Evolutionary conservation across 768 basidiomycete genomes (phyloP).

Genomic region (Suillus variegatus): DNA sequence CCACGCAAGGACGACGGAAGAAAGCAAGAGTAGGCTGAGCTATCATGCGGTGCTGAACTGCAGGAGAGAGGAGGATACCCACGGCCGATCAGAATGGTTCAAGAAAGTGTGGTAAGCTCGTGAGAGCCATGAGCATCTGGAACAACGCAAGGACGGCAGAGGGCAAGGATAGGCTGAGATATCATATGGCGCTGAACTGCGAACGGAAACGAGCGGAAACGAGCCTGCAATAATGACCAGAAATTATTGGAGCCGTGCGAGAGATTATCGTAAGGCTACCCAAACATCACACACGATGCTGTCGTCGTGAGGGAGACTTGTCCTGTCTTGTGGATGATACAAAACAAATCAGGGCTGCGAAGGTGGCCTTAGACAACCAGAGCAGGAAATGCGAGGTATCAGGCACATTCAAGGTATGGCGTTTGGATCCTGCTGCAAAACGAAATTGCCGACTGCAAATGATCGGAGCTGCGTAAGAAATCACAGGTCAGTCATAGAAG

Average conservation of each 20-base stretch:
- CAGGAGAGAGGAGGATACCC: background rate
- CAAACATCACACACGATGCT: background rate
- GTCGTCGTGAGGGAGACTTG: background rate
- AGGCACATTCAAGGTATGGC: background rate
- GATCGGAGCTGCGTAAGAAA: background rate
- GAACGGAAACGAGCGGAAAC: background rate
- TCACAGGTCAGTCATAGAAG: background rate
- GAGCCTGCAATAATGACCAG: background rate
- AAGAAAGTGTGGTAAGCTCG: background rate
- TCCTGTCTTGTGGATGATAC: background rate
- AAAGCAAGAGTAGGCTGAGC: background rate
- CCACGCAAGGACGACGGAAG: background rate
- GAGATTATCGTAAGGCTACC: background rate
- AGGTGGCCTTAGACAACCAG: background rate
- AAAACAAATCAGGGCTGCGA: background rate
- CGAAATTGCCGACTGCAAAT: background rate
- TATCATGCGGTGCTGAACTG: background rate
- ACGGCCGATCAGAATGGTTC: background rate
- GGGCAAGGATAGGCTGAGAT: background rate
- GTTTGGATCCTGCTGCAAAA: background rate
- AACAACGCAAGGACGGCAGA: background rate
- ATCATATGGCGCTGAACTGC: background rate
- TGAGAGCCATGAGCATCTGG: background rate
- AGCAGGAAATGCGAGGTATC: background rate
- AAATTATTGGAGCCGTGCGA: background rate